Evolutionary conservation across 306 rosid species (phyloP).

Genomic region (Lathyrus oleraceus): DNA sequence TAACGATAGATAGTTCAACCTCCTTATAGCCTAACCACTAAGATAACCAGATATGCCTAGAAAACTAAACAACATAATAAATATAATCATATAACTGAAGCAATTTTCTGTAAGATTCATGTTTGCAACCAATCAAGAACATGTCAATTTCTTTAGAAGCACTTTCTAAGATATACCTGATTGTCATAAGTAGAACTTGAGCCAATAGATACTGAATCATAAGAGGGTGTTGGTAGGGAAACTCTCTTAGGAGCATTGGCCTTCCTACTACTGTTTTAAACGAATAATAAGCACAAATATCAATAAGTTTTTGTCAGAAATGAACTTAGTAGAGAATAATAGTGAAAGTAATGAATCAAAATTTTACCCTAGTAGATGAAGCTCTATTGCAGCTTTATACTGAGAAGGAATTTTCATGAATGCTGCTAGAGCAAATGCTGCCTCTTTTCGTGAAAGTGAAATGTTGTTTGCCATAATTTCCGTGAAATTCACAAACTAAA

Average conservation of each 20-base stretch:
- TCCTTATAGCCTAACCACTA: too few species aligned
- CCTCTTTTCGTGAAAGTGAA: not conserved
- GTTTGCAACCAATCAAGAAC: too few species aligned
- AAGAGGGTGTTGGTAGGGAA: slow-evolving; percentile 74
- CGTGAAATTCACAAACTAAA: not conserved
- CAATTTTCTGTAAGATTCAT: too few species aligned
- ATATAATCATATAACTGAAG: too few species aligned
- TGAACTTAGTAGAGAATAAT: slow-evolving; percentile 2
- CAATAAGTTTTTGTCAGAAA: slow-evolving; percentile 25
- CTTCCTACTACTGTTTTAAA: slow-evolving; percentile 44
- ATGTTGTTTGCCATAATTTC: not conserved
- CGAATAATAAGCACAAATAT: slow-evolving; percentile 31
- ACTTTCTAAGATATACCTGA: not conserved
- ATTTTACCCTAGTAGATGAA: slow-evolving; percentile 69
- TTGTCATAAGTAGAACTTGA: not conserved
- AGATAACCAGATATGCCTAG: too few species aligned
- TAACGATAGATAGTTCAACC: too few species aligned
- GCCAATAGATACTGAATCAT: slow-evolving; percentile 56
- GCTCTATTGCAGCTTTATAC: slow-evolving; percentile 89
- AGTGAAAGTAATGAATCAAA: slow-evolving; percentile 21
- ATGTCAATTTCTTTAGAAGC: too few species aligned
- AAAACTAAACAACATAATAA: too few species aligned
- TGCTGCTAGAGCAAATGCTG: not conserved
- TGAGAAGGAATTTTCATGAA: slow-evolving; percentile 43
- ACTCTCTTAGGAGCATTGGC: slow-evolving; percentile 65